phyloP scores from a whole-genome alignment of 73 alveolate species.

The Symbiodinium pilosum region DNA sequence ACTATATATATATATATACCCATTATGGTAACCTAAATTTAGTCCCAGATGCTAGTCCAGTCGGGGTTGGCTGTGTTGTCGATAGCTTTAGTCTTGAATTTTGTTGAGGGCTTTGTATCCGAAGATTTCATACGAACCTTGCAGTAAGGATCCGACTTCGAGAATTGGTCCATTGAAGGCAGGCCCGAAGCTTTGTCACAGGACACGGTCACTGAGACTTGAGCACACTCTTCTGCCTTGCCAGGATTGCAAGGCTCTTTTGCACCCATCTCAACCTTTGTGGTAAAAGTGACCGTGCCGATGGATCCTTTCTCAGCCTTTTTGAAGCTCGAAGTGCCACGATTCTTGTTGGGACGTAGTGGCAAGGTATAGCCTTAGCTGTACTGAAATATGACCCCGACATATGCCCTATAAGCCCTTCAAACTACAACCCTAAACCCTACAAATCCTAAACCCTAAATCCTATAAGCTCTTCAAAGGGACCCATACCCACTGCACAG shows the following conservation, averaged over 20 bases:
- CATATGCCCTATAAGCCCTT: too few relatives aligned
- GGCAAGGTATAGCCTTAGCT: background rate
- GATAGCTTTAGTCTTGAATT: background rate
- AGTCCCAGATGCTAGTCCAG: background rate
- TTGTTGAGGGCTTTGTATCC: background rate
- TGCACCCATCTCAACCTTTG: background rate
- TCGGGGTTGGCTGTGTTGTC: background rate
- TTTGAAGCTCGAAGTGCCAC: background rate
- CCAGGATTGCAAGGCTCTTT: background rate
- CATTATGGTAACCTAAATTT: too few relatives aligned
- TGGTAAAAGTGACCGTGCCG: background rate
- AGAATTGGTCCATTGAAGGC: background rate
- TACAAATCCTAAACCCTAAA: too few relatives aligned
- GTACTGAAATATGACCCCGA: too few relatives aligned
- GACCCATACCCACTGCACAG: too few relatives aligned
- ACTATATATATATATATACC: too few relatives aligned
- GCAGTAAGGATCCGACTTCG: background rate
- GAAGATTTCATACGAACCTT: background rate
- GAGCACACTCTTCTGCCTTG: background rate
- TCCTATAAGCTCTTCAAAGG: too few relatives aligned
- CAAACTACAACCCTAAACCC: too few relatives aligned
- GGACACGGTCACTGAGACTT: background rate
- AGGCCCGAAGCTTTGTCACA: background rate
- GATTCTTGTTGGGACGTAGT: background rate
- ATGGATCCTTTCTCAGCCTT: slow-evolving; percentile 5